phyloP scores from a whole-genome alignment of 345 rosid species.

The Aegle marmelos region DNA sequence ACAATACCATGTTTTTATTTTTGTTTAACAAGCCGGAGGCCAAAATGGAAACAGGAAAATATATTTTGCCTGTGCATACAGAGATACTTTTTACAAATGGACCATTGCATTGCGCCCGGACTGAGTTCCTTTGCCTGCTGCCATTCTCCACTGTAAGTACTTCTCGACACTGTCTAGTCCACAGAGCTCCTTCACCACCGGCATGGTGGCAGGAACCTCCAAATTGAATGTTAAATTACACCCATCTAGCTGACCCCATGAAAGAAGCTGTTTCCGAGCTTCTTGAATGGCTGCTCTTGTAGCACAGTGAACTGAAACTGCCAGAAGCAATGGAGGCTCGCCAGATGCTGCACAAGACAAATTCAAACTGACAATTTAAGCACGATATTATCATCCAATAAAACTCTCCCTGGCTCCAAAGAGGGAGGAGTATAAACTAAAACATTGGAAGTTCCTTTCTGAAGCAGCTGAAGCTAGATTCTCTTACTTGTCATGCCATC shows the following conservation, averaged over 20 bases:
- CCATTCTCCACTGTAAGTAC: constrained; percentile 44
- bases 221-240: constrained; percentile 38
- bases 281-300: constrained; percentile 68
- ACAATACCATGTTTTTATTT: too few species aligned
- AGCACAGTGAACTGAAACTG: constrained; percentile 88
- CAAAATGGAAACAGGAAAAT: not conserved
- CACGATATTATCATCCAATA: not conserved
- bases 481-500: not conserved
- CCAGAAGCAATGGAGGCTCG: constrained; percentile 84
- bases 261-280: constrained; percentile 56
- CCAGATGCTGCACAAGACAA: constrained; percentile 63
- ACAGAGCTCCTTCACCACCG: constrained; percentile 65
- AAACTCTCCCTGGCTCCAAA: not conserved
- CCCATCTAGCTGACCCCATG: constrained; percentile 40
- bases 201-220: constrained; percentile 86
- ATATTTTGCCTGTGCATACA: not conserved
- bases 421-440: not conserved
- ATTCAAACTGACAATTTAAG: not conserved
- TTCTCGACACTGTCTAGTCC: constrained; percentile 68
- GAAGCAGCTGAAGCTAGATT: not conserved
- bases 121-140: not conserved
- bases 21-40: too few species aligned
- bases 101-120: not conserved
- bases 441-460: not conserved
- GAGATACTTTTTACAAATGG: not conserved